Evolutionary conservation across 306 rosid genomes (phyloP), one percentile per base, ranked within the genome.

Genomic region (Gillenia trifoliata): DNA sequence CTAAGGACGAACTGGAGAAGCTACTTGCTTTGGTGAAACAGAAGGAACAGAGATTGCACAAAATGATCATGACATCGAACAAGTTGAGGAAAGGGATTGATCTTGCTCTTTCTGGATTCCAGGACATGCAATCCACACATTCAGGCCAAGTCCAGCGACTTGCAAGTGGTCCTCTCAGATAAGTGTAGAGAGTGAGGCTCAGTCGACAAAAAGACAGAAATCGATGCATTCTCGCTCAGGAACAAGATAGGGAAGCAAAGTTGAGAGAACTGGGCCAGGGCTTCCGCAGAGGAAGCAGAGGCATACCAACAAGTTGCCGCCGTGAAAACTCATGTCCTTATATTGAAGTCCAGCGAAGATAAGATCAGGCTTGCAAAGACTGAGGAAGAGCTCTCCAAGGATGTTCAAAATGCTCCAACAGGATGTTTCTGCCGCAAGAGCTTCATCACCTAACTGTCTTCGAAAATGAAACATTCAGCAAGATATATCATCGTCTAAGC

Each of bases 401-500:
- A 89, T 25, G 88, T 91, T 72, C 88, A 86, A 82, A n/a, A 68
- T 68, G 77, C 86, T 88, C 82, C 91, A 82, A 73, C 79, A 78
- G 75, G 89, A 86, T 41, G 84, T 82, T 79, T 86, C 90, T 70
- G 79, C 89, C 59, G 86, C 95, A 73, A 86, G 93, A 80, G 83
- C 88, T 78, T 83, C 90, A 54, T n/a, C n/a, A n/a, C n/a, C 82
- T 91, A 91, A 77, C 86, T 86, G 29, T 89, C 95, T 61, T 84
- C 97, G 57, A 86, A 88, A 86, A 91, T 86, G 91, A 43, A 83
- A 75, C 81, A 80, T 85, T 80, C 95, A 89, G 78, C 95, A 89
- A 79, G 91, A 86, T 72, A 79, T 88, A 56, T 72, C 86, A 70
- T 85, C 97, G 60, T 77, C 87, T 66, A 91, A 88, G 86, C 95